A percentile compares a stretch with the other conserved stretches of the same genome.
phyloP scores from a whole-genome alignment of 768 basidiomycete species.

The Tulasnella sp. region DNA sequence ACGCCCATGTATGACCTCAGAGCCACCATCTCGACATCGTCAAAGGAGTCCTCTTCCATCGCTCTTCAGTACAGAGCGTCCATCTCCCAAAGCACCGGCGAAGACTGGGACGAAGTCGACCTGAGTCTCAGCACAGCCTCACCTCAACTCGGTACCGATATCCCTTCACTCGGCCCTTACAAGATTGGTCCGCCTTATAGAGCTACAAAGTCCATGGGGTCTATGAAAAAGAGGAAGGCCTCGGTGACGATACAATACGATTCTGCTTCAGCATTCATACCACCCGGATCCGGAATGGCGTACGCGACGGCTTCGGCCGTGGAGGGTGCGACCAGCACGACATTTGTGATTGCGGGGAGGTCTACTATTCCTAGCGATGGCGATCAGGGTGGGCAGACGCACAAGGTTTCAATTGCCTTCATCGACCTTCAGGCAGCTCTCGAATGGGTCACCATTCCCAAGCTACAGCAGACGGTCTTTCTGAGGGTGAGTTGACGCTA shows the following conservation, averaged over 20 bases:
- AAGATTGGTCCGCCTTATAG: background rate
- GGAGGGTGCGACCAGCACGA: constrained; percentile 18
- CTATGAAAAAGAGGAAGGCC: background rate
- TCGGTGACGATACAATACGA: background rate
- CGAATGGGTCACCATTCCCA: constrained; percentile 21
- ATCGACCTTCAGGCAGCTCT: constrained; percentile 18
- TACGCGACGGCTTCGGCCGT: background rate
- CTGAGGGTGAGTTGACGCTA: constrained; percentile 2
- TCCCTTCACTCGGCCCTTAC: constrained; percentile 17
- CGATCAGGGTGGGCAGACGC: background rate
- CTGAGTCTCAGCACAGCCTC: constrained; percentile 24
- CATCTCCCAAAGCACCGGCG: constrained; percentile 24
- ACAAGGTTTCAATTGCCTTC: constrained; percentile 20
- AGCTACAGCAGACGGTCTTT: background rate
- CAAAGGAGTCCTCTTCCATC: constrained; percentile 27
- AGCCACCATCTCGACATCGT: constrained; percentile 39
- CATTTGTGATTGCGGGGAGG: constrained; percentile 20
- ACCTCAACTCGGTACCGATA: constrained; percentile 18
- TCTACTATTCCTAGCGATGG: constrained; percentile 26
- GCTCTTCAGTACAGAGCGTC: constrained; percentile 23
- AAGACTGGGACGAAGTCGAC: constrained; percentile 22
- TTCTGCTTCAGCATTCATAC: no score
- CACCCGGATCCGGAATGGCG: background rate
- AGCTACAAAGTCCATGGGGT: background rate
- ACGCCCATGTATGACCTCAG: constrained; percentile 52